Evolutionary conservation across 176 grass and related monocot species (phyloP).

Genomic region (Triticum timopheevii): DNA sequence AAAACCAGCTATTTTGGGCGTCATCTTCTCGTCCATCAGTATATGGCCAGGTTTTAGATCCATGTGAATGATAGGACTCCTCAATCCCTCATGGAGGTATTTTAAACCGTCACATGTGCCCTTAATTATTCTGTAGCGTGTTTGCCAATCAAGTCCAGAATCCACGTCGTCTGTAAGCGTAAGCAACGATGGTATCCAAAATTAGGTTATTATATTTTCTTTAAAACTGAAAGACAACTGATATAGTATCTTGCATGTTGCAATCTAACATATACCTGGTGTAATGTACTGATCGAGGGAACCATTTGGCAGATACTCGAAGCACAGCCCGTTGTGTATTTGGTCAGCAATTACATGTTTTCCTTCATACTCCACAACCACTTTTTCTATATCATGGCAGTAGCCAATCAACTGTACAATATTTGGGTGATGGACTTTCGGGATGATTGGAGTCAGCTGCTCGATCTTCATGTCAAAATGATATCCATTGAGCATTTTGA

Average conservation of each 20-base stretch:
- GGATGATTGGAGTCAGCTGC: not conserved
- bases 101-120: not conserved
- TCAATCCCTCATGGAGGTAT: not conserved
- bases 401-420: not conserved
- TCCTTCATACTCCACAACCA: rapidly evolving
- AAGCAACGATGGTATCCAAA: not conserved
- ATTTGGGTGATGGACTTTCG: not conserved
- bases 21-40: not conserved
- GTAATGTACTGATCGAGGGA: not conserved
- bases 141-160: not conserved
- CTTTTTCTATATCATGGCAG: rapidly evolving
- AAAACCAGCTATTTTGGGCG: not conserved
- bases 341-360: rapidly evolving
- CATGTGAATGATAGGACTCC: not conserved
- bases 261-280: not conserved
- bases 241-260: not conserved
- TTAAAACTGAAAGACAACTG: not conserved
- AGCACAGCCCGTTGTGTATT: rapidly evolving
- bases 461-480: too few relatives aligned
- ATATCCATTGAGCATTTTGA: too few relatives aligned
- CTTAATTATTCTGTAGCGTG: not conserved
- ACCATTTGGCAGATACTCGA: not conserved
- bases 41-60: not conserved
- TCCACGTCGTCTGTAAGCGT: not conserved
- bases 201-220: not conserved